Base-by-base conservation (phyloP, 257 asterid genomes). In the Plantago elongata region DNA sequence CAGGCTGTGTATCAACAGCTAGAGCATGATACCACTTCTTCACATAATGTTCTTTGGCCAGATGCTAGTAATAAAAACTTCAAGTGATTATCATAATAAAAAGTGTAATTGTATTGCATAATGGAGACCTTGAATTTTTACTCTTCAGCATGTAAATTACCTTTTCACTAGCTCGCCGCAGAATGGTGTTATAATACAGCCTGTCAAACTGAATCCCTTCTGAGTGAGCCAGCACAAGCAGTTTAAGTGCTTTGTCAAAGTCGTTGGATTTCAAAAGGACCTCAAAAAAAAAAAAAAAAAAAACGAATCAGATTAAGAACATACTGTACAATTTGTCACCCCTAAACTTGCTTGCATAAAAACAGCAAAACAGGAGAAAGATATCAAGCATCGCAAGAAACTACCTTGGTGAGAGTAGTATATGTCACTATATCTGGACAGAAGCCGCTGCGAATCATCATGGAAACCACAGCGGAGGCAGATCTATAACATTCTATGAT, bases 401-500 rank as follows among this genome's bases (percentile, higher is more conserved):
- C 29, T 77, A 91, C 96, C 98, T 88, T 88, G 51, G 80, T 73
- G 63, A 91, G 79, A 60, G 76, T 27, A 54, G 95, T 81, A 75
- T 82, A 84, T 67, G 85, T 72, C 47, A 78, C 71, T 57, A 66
- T 75, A 57, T 71, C 49, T 16, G 79, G 74, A 73, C 38, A 45
- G 71, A 72, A 83, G 65, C 98, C 96, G 61, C 65, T 69, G 57
- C 93, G 94, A 42, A 86, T 84, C 95, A 88, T 84, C 85, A 77
- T 61, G 9, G 95, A 84, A 49, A 83, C 75, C 68, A 88, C 72
- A 45, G 83, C 80, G 66, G 69, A 72, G 45, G 95, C 98, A 63
- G 97, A 91, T 84, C 60, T 65, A 61, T 73, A 77, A 78, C 93
- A 78, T 55, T 73, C 72, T 56, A 70, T 68, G 54, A 60, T 67